A percentile compares a stretch with the other conserved stretches of the same genome.
phyloP scores from a whole-genome alignment of 371 early-diverging fungal species.

The Mucor racemosus region DNA sequence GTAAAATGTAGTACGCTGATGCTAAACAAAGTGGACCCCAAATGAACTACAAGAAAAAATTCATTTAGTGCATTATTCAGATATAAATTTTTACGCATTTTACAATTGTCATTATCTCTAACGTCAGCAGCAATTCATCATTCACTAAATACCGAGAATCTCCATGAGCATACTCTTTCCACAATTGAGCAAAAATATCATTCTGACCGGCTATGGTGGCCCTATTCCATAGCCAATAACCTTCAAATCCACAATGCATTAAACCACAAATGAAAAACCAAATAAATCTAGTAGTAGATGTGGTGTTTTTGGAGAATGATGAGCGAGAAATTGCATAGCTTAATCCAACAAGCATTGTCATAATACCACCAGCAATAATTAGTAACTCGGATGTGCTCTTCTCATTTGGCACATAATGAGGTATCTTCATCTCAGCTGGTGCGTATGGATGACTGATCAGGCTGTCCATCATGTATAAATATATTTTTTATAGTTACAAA shows the following conservation, averaged over 20 bases:
- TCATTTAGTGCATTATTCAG: background rate
- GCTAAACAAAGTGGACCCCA: slow-evolving; percentile 81
- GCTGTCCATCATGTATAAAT: background rate
- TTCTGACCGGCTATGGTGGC: slow-evolving; percentile 66
- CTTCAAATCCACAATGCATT: slow-evolving; percentile 88
- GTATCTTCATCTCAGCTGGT: slow-evolving; percentile 12
- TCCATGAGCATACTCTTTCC: slow-evolving; percentile 91
- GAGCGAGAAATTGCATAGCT: background rate
- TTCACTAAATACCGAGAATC: slow-evolving; percentile 87
- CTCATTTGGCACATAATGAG: slow-evolving; percentile 25
- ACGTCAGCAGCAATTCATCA: slow-evolving; percentile 78
- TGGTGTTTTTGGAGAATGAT: slow-evolving; percentile 4
- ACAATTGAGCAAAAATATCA: slow-evolving; percentile 75
- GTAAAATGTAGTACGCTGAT: slow-evolving; percentile 67
- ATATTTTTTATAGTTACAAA: too few species aligned
- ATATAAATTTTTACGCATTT: slow-evolving; percentile 8
- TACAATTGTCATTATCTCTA: slow-evolving; percentile 91
- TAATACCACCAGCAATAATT: slow-evolving; percentile 1
- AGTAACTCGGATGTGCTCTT: slow-evolving; percentile 14
- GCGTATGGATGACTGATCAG: slow-evolving; percentile 28
- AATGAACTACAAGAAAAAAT: slow-evolving; percentile 49
- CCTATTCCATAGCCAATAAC: slow-evolving; percentile 78
- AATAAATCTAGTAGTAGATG: slow-evolving; percentile 48
- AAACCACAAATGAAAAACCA: slow-evolving; percentile 84
- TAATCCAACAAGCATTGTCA: slow-evolving; percentile 4